Evolutionary conservation across 257 asterid genomes (phyloP), one percentile per base, ranked within the genome.

Genomic region (Plantago major): DNA sequence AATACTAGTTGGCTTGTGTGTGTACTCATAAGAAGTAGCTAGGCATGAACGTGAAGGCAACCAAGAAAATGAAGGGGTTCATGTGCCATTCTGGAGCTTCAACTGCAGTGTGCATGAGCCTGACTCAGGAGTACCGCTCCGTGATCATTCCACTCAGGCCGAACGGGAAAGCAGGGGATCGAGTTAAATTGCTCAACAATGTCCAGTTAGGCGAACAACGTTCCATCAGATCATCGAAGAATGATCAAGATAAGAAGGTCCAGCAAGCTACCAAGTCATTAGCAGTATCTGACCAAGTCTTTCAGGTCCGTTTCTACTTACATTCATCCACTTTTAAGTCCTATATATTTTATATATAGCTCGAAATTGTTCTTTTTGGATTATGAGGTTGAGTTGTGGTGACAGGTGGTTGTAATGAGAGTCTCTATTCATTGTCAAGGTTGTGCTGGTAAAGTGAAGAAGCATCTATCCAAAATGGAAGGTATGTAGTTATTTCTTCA

Each of bases 341-440:
- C 26, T 2, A 22, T 22, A 22, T 22, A 22, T 1, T 22, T 1
- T 2, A 22, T 22, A 22, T 22, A 26, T 5, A 15, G 28, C 14
- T 9, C 14, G 16, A 26, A n/a, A n/a, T n/a, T 55, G 9, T 30
- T 55, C 11, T 55, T 55, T 49, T 18, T 40, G 58, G 1, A 46
- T 50, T 17, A 46, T 42, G 65, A 47, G 42, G 43, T 64, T 61
- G 5, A 6, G 54, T 45, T 67, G 44, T 71, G 63, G 63, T 43
- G 14, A 51, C 79, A 86, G 96, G 92, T 88, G 65, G 95, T 84
- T 71, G 97, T 84, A 48, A 77, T 89, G 95, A 89, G 86, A 69
- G 94, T 89, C n/a, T 84, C 95, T 14, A 79, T 89, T 66, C 97
- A 89, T 67, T 89, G 97, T 63, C 83, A 86, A 82, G 97, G 90